Conservation (phyloP, 495 filamentous ascomycete genomes). For the Lasiosphaeria miniovina region DNA sequence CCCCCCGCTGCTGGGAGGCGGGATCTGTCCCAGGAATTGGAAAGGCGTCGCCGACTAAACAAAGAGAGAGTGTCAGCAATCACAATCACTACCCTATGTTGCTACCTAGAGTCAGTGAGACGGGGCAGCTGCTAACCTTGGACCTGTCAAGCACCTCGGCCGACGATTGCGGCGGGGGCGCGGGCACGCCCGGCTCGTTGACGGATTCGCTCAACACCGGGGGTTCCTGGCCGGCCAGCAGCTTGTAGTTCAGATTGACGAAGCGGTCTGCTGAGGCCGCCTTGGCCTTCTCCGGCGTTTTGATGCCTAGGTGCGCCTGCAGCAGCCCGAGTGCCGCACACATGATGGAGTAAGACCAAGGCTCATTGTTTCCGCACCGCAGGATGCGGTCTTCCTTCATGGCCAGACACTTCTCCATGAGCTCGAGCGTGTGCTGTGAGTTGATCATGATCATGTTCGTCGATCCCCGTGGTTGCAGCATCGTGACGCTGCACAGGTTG, state of each 20-base stretch:
- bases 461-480: slow-evolving; percentile 46
- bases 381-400: slow-evolving; percentile 47
- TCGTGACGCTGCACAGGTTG: slow-evolving; percentile 45
- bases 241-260: slow-evolving; percentile 38
- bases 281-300: slow-evolving; percentile 40
- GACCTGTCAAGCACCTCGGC: slow-evolving; percentile 22
- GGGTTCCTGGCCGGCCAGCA: slow-evolving; percentile 43
- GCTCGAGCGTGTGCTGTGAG: slow-evolving; percentile 40
- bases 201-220: slow-evolving; percentile 22
- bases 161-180: slow-evolving; percentile 4
- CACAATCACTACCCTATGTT: slow-evolving; percentile 17
- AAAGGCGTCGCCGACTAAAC: slow-evolving; percentile 31
- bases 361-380: slow-evolving; percentile 44
- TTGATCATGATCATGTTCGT: slow-evolving; percentile 45
- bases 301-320: slow-evolving; percentile 38
- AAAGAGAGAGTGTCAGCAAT: neutral
- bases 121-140: slow-evolving; percentile 4
- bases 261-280: slow-evolving; percentile 38
- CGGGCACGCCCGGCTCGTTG: neutral
- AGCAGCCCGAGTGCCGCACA: slow-evolving; percentile 42
- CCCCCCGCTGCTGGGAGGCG: slow-evolving; percentile 3
- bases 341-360: slow-evolving; percentile 46
- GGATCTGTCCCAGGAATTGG: slow-evolving; percentile 4
- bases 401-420: slow-evolving; percentile 41
- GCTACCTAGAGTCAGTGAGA: neutral